Percentiles rank a stretch among this genome's conserved stretches.
phyloP scores from a whole-genome alignment of 495 filamentous ascomycete species.

The Bryoglossum gracile region DNA sequence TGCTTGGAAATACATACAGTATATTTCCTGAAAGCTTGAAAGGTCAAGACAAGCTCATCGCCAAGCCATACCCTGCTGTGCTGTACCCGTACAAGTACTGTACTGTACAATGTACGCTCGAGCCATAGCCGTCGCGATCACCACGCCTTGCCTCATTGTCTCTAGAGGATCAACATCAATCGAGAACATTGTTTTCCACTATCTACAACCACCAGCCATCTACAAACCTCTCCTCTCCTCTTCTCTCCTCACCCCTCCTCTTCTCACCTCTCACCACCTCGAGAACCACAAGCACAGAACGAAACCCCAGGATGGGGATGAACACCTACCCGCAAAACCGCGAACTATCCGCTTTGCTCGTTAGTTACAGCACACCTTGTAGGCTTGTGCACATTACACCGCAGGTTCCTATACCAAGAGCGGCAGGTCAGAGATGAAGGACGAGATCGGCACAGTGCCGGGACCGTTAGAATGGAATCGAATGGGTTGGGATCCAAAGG shows the following conservation, averaged over 20 bases:
- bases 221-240: background rate
- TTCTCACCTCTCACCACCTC: background rate
- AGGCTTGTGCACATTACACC: constrained; percentile 3
- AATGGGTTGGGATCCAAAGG: background rate
- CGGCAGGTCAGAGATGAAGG: too few species aligned
- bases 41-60: background rate
- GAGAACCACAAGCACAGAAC: background rate
- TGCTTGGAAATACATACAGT: too few species aligned
- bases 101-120: constrained; percentile 10
- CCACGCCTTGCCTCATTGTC: constrained; percentile 7
- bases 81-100: background rate
- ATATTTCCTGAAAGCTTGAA: background rate
- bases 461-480: constrained; percentile 5
- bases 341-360: background rate
- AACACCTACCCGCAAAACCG: constrained; percentile 2
- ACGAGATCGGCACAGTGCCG: too few species aligned
- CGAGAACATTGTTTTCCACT: background rate
- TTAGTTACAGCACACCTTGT: background rate
- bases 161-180: background rate
- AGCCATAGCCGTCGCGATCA: constrained; percentile 15
- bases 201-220: background rate
- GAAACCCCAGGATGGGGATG: background rate
- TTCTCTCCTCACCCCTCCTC: background rate
- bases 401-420: background rate
- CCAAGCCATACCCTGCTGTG: background rate